A percentile compares a stretch with the other conserved stretches of the same genome.
Evolutionary conservation across 768 basidiomycete species (phyloP).

Genomic region (Lentinus brumalis): DNA sequence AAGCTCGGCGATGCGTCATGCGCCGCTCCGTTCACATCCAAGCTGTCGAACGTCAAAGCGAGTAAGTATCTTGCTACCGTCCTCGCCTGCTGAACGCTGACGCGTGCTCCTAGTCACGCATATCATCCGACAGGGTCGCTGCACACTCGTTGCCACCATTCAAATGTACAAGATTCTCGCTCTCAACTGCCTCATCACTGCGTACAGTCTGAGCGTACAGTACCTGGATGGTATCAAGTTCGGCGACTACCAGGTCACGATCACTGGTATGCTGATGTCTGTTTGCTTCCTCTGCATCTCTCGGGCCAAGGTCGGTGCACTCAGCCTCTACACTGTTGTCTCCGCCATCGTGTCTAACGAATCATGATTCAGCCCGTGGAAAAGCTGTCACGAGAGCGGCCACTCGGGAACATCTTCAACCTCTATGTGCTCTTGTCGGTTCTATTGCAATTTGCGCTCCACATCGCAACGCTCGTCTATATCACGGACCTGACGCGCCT

Average conservation of each 20-base stretch:
- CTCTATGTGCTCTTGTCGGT: constrained; percentile 93
- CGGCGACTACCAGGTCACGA: constrained; percentile 97
- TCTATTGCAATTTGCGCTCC: constrained; percentile 89
- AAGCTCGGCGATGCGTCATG: constrained; percentile 99
- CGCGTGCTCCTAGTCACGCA: constrained; percentile 71
- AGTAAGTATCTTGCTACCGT: constrained; percentile 54
- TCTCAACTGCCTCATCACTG: constrained; percentile 95
- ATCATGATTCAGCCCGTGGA: constrained; percentile 77
- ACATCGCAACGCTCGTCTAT: constrained; percentile 88
- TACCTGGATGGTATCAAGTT: constrained; percentile 99
- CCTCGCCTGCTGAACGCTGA: neutral
- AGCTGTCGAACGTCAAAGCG: constrained; percentile 94
- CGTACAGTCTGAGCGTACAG: constrained; percentile 97
- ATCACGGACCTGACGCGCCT: constrained; percentile 84
- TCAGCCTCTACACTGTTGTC: too few relatives aligned
- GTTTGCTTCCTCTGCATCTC: constrained; percentile 99
- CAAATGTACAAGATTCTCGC: constrained; percentile 99
- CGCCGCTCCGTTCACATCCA: constrained; percentile 98
- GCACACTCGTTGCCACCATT: constrained; percentile 96
- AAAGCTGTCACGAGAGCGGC: constrained; percentile 90
- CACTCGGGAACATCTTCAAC: constrained; percentile 95
- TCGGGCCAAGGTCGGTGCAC: constrained; percentile 77
- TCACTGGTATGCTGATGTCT: constrained; percentile 96
- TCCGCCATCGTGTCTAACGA: neutral
- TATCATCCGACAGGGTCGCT: constrained; percentile 97